These are phyloP conservation scores for Amylocystis lapponica DNA, from an alignment of 768 basidiomycete species.

Conservation along the genomic window DNA sequence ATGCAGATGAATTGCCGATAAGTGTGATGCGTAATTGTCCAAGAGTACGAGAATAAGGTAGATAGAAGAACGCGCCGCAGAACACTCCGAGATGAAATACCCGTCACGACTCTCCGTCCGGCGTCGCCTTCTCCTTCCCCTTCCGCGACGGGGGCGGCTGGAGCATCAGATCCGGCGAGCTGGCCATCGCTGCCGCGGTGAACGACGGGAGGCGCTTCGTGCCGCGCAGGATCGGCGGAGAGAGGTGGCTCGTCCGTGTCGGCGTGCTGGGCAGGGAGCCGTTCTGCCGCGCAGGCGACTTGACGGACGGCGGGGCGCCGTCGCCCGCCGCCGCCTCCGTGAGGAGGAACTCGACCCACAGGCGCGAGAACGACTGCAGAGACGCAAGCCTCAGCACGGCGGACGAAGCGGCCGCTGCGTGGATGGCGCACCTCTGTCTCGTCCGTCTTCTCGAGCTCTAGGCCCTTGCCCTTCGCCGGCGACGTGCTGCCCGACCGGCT, in stretches of 20 bases:
- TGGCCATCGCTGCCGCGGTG: conserved; percentile 31
- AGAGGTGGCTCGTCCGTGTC: conserved; percentile 15
- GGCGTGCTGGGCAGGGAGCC: conserved; percentile 30
- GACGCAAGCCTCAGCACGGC: no score
- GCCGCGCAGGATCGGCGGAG: conserved; percentile 24
- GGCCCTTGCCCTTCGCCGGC: conserved; percentile 30
- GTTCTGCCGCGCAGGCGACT: conserved; percentile 27
- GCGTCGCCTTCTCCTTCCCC: conserved; percentile 44
- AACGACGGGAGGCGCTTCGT: conserved; percentile 35
- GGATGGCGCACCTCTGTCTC: conserved; percentile 76
- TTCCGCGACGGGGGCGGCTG: conserved; percentile 35
- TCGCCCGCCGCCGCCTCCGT: conserved; percentile 71
- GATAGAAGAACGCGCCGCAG: no score
- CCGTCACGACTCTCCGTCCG: no score
- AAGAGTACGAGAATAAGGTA: no score
- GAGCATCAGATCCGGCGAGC: conserved; percentile 34
- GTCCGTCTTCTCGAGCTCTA: conserved; percentile 72
- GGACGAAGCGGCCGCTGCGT: no score
- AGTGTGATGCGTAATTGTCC: no score
- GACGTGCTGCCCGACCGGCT: conserved; percentile 22
- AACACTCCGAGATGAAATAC: no score
- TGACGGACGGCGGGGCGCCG: conserved; percentile 14
- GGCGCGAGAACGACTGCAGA: conserved; percentile 85
- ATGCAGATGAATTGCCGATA: no score
- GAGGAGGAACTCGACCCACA: conserved; percentile 97